These are phyloP conservation scores for Usnea hakonensis DNA, from an alignment of 495 filamentous ascomycete genomes.

Conservation along the genomic window DNA sequence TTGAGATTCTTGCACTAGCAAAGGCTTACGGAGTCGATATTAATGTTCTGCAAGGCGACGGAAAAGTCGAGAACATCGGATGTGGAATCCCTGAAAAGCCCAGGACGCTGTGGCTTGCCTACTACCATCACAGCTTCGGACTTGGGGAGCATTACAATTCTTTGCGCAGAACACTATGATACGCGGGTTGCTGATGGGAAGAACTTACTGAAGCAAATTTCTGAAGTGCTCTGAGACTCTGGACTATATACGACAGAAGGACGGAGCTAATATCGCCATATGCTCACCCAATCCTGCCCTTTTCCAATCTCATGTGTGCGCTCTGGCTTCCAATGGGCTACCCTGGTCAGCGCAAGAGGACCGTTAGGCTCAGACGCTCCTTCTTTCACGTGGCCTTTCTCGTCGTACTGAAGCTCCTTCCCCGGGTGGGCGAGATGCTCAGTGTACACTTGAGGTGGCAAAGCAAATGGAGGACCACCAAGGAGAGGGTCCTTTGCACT, in stretches of 20 bases:
- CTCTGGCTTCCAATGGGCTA: constrained; percentile 58
- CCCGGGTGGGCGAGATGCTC: constrained; percentile 60
- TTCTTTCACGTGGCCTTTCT: constrained; percentile 42
- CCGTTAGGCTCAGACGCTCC: constrained; percentile 35
- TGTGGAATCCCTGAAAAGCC: constrained; percentile 36
- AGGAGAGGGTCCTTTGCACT: constrained; percentile 54
- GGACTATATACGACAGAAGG: background rate
- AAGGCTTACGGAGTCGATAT: constrained; percentile 75
- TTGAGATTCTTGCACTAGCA: constrained; percentile 81
- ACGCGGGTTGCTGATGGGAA: background rate
- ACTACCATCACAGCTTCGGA: constrained; percentile 87
- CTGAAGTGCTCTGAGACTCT: background rate
- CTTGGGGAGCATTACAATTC: constrained; percentile 98
- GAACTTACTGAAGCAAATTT: background rate
- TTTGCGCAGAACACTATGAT: constrained; percentile 31
- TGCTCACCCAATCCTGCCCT: constrained; percentile 52
- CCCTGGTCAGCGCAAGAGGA: constrained; percentile 45
- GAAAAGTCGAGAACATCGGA: constrained; percentile 66
- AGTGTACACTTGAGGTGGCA: constrained; percentile 55
- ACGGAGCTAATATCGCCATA: constrained; percentile 34
- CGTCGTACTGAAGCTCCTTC: constrained; percentile 53
- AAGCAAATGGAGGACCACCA: constrained; percentile 63
- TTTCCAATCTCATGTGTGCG: constrained; percentile 61
- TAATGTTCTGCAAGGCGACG: constrained; percentile 75
- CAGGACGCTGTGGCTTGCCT: constrained; percentile 75